Base-by-base conservation (phyloP, 1,139 yeast genomes). In the Kodamaea arcana region DNA sequence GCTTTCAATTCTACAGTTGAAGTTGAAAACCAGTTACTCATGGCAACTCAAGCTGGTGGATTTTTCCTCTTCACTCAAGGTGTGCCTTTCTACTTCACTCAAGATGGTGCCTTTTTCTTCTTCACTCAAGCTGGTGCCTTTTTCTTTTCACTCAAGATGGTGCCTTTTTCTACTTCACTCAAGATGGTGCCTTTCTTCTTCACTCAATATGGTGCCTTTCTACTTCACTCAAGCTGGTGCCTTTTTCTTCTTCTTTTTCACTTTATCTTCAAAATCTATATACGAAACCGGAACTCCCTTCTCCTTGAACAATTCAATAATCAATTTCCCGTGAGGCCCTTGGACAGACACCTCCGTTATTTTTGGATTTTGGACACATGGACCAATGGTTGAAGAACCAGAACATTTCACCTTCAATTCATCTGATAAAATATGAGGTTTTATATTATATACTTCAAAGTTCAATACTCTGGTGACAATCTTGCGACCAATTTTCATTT, bases 401-500 rank as follows among this genome's bases (percentile, higher is more conserved):
- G 95, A 92, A 56, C 97, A 92, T 43, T 80, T 79, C 21, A 79
- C 78, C 43, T 84, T 76, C 41, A 92, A 59, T 34, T 80, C 84
- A 29, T 77, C 79, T 2, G 94, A 80, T 15, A 92, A 60, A 7
- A 69, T 65, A 25, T 75, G 79, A 0, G 88, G 75, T 40, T 78
- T 81, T 22, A 90, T 72, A 36, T 72, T 69, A 56, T 78, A 92
- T 4, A 66, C 64, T 45, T 86, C 95, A 44, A 84, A 70, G 41
- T 85, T 82, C 17, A 74, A 65, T 0, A 90, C 75, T 31, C 80
- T 69, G 0, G 97, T 90, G 14, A 87, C 75, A 5, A 82, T 70
- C 53, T 88, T 90, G 40, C 94, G 71, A 0, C 97, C 95, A 39
- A 85, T 80, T 46, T 86, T 83, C 46, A 79, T 73, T 55, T 86